Base-by-base conservation (phyloP, 139 green algal species). In the Tetradesmus lagerheimii region DNA sequence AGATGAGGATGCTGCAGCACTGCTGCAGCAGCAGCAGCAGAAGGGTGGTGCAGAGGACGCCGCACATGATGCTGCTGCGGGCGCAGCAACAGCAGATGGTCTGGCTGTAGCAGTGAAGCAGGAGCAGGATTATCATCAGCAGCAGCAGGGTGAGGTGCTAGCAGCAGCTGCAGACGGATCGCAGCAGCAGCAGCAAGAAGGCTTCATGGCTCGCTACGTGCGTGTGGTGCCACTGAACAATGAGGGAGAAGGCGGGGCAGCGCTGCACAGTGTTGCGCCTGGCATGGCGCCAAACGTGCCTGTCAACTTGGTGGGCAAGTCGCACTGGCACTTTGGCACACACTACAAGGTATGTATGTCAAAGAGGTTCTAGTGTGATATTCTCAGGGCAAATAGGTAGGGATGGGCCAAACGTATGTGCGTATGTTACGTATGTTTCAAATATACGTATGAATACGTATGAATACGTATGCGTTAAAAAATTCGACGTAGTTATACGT, bases 251-350 rank as follows among this genome's bases (percentile, higher is more conserved):
- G 41, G 39, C n/a, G 41, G 41, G n/a, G 79, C 79, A 29, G 79
- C 79, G 50, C 57, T 71, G 57, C 79, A 85, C 37, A 67, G 39
- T 67, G 79, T 50, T 23, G 31, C 79, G 53, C 25, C 27, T 37
- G 79, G 79, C 25, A 85, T 85, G 79, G 79, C 79, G 27, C 79
- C 79, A 0, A 85, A 85, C 12, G 53, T 37, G 27, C 79, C 79
- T 4, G 79, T 85, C 27, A 50, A 85, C 41, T 27, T 85, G 41
- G 31, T 85, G 15, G 79, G 79, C 39, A 85, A 85, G 41, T 67
- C 41, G 1, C 79, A 85, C 79, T 85, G 79, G 79, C 79, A 85
- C 79, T 85, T 85, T 85, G 79, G 79, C 41, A 85, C 79, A 12
- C 79, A 85, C 79, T 85, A 85, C 79, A 85, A 85, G 79, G 57